Conservation (phyloP, 495 filamentous ascomycete genomes). For the Penicillium samsonianum region DNA sequence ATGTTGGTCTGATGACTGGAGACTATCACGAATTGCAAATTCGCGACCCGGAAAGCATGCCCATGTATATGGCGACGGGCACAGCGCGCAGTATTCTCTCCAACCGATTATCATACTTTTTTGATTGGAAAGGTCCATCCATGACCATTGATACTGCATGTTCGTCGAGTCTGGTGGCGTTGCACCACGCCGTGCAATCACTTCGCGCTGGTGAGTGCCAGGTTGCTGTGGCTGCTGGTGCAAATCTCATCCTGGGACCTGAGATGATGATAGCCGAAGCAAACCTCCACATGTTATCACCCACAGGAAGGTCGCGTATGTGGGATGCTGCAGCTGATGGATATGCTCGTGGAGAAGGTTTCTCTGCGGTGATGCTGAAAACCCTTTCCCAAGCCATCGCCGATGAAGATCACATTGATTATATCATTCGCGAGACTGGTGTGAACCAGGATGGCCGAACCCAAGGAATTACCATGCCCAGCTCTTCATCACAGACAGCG, state of each 20-base stretch:
- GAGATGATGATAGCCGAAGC: too few relatives aligned
- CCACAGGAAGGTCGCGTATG: too few relatives aligned
- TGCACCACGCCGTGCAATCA: neutral
- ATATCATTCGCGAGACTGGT: too few relatives aligned
- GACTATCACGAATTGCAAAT: too few relatives aligned
- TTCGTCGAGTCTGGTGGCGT: neutral
- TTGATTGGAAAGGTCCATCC: neutral
- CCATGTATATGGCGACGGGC: too few relatives aligned
- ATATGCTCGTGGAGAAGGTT: constrained; percentile 43
- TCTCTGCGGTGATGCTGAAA: constrained; percentile 35
- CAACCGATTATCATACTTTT: neutral
- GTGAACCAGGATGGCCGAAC: too few relatives aligned
- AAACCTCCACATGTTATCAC: neutral
- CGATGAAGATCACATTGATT: too few relatives aligned
- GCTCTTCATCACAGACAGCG: too few relatives aligned
- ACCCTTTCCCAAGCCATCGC: constrained; percentile 7
- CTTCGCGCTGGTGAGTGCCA: neutral
- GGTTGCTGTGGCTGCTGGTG: neutral
- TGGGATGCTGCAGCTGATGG: constrained; percentile 24
- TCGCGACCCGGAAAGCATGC: too few relatives aligned
- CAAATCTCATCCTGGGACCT: constrained; percentile 4
- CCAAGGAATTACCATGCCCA: too few relatives aligned
- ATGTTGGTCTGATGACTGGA: too few relatives aligned
- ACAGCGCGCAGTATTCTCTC: neutral
- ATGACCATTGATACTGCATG: neutral